These are phyloP conservation scores for Ganoderma lucidum DNA, from an alignment of 1,284 basidiomycete genomes.

Conservation along the genomic window DNA sequence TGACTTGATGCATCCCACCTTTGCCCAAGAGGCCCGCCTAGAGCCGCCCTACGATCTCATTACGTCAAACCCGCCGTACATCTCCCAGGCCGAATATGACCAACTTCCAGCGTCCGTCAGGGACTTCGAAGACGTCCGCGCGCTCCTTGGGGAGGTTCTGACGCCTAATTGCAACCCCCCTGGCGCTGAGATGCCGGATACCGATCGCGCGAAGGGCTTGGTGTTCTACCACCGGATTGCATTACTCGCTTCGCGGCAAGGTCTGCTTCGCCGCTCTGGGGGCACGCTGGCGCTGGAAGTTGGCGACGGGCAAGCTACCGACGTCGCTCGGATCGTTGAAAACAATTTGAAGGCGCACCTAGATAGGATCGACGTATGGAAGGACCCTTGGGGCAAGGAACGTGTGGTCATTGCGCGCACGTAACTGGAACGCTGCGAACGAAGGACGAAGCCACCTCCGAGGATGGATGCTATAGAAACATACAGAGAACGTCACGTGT, in stretches of 20 bases:
- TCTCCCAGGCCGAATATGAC: constrained; percentile 73
- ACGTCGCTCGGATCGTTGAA: constrained; percentile 67
- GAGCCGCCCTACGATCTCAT: constrained; percentile 75
- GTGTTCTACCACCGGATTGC: constrained; percentile 83
- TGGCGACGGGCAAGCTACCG: constrained; percentile 74
- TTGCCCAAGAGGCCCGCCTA: constrained; percentile 46
- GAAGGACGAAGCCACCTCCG: background rate
- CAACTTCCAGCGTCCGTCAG: constrained; percentile 72
- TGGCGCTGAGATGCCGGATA: constrained; percentile 11
- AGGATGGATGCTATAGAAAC: background rate
- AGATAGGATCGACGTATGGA: constrained; percentile 68
- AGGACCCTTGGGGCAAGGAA: constrained; percentile 78
- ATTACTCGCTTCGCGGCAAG: constrained; percentile 56
- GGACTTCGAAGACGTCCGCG: constrained; percentile 80
- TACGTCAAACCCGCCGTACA: constrained; percentile 95
- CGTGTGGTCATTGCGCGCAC: constrained; percentile 63
- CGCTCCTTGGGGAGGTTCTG: constrained; percentile 75
- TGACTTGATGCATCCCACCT: constrained; percentile 53
- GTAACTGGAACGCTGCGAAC: background rate
- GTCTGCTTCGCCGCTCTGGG: constrained; percentile 51
- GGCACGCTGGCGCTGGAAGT: constrained; percentile 82
- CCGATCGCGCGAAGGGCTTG: constrained; percentile 61
- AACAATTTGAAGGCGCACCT: constrained; percentile 46
- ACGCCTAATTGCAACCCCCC: constrained; percentile 14
- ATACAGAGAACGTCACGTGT: background rate